A percentile compares a stretch with the other conserved stretches of the same genome.
Conservation (phyloP, 495 filamentous ascomycete genomes). For the Hypoxylon cercidicola region DNA sequence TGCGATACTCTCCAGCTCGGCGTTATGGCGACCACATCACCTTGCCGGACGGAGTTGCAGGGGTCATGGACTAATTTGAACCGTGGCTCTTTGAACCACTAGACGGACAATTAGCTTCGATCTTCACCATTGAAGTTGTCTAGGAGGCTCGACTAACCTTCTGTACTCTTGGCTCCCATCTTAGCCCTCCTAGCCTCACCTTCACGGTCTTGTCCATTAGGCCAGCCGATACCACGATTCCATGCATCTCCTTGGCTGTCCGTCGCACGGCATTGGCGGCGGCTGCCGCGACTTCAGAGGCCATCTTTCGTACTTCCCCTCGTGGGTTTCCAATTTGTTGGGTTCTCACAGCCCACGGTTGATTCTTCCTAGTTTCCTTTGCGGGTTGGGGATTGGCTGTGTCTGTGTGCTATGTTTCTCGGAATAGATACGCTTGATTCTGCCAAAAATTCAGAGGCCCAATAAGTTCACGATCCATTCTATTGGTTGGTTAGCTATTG, state of each 20-base stretch:
- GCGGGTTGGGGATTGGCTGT: neutral
- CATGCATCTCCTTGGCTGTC: constrained; percentile 51
- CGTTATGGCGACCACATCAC: constrained; percentile 83
- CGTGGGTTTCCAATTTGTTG: neutral
- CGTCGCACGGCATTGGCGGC: constrained; percentile 43
- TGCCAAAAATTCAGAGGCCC: neutral
- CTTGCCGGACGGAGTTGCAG: constrained; percentile 72
- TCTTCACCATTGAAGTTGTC: neutral
- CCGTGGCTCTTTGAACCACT: constrained; percentile 58
- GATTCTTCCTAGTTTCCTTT: neutral
- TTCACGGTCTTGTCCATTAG: constrained; percentile 77
- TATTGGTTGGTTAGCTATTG: neutral
- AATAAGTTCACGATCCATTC: constrained; percentile 1
- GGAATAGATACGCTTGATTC: neutral
- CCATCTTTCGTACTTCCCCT: constrained; percentile 37
- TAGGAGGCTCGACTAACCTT: constrained; percentile 56
- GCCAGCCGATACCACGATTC: constrained; percentile 74
- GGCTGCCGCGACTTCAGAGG: constrained; percentile 43
- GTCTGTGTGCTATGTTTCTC: neutral
- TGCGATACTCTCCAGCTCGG: constrained; percentile 72
- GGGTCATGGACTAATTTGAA: constrained; percentile 79
- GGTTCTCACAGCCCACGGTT: neutral
- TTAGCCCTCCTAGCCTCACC: constrained; percentile 68
- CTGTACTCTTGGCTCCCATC: constrained; percentile 68
- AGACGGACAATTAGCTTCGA: neutral